Evolutionary conservation across 1,139 yeast species (phyloP).

Genomic region (Suhomyces yuchorum): DNA sequence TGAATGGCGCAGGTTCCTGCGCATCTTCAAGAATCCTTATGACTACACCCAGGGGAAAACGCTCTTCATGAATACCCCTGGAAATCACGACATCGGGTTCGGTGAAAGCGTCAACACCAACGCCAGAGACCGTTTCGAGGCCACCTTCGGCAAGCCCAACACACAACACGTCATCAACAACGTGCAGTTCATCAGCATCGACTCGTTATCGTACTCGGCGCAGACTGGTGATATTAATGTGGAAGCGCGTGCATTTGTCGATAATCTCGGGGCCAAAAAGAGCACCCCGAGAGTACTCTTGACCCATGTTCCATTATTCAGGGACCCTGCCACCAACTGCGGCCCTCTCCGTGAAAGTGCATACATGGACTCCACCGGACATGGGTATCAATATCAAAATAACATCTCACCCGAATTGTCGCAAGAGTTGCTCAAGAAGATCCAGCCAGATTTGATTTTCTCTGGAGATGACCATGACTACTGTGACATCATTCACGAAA

Average conservation of each 20-base stretch:
- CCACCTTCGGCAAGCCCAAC: constrained; percentile 47
- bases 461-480: constrained; percentile 60
- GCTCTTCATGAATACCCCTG: constrained; percentile 45
- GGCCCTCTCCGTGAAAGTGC: constrained; percentile 48
- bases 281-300: constrained; percentile 40
- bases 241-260: constrained; percentile 34
- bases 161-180: constrained; percentile 28
- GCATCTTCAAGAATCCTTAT: constrained; percentile 33
- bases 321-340: constrained; percentile 41
- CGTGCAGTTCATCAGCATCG: constrained; percentile 51
- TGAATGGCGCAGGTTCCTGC: constrained; percentile 42
- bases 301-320: constrained; percentile 52
- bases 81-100: constrained; percentile 62
- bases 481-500: constrained; percentile 49
- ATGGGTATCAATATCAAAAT: constrained; percentile 58
- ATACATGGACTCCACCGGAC: constrained; percentile 24
- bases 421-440: constrained; percentile 28
- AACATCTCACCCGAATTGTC: constrained; percentile 37
- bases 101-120: constrained; percentile 47
- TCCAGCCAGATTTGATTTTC: constrained; percentile 46
- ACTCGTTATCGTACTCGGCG: constrained; percentile 48
- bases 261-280: constrained; percentile 19
- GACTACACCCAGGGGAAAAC: constrained; percentile 27
- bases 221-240: constrained; percentile 27
- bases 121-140: constrained; percentile 40